Base-by-base conservation (phyloP, 805 yeast genomes). In the Zygoascus bituminiphila region DNA sequence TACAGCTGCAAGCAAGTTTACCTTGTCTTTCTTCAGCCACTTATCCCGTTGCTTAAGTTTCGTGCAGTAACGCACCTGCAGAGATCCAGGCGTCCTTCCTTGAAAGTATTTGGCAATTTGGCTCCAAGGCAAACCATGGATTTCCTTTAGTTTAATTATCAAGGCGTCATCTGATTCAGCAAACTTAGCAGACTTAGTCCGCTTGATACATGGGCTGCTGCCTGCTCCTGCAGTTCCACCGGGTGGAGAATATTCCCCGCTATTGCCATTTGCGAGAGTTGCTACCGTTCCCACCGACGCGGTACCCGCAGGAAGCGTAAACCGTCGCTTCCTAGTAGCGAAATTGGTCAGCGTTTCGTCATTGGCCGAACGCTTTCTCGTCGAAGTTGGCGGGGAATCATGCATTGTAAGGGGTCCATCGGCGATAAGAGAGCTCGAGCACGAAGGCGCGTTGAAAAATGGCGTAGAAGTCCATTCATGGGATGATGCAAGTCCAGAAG, bases 21-120 rank as follows among this genome's bases (percentile, higher is more conserved):
- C 42, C 12, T 52, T 26, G 45, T 58, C 60, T 26, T 50, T 47
- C 7, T 47, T 52, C 12, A 50, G 42, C 61, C 61, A 57, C 17
- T 41, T 45, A 10, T 42, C 26, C 21, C 54, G 53, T 6, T 50
- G 26, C 42, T 58, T 58, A 12, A 61, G 58, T 36, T 52, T 51
- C 20, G 62, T 57, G 42, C 59, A 54, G 50, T 61, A 62, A 22
- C 64, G 58, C 21, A 84, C 85, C 66, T 84, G 93, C 52, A 91
- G 82, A 1, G 91, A 88, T 57, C 84, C 86, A 19, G 91, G 85
- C 1, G 93, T 83, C 59, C 95, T 70, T 59, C 81, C 81, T 25
- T 77, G 73, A 62, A 85, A 84, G 57, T 81, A 82, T 39, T 79
- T 73, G 1, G 89, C 79, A 40, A 85, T 84, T 54, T 84, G 88